Evolutionary conservation across 768 basidiomycete species (phyloP), one percentile per base, ranked within the genome.

Genomic region (Panellus pusillus): DNA sequence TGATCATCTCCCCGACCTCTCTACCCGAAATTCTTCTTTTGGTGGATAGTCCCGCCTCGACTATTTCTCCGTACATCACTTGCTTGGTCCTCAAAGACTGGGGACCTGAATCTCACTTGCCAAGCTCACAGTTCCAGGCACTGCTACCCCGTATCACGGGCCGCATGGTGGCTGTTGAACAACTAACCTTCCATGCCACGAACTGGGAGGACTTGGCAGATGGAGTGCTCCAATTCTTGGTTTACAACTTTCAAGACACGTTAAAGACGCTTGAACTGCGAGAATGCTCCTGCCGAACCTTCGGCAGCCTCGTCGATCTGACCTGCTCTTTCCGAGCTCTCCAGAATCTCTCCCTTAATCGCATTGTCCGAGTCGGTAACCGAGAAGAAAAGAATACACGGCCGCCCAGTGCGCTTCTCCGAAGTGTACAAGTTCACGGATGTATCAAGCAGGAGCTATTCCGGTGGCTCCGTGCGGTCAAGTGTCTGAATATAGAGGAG

Each of bases 11-110:
- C 4, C 53, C 53, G 8, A 29, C 47, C 9, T 44, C 42, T 29
- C 47, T 49, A 50, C 55, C 55, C 37, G 15, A 61, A 27, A 46
- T 53, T 48, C 50, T 65, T 55, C 17, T 46, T 31, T 49, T 63
- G 28, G 54, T 63, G 54, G 39, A 60, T 43, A 20, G n/a, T 15
- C 38, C 41, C 9, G n/a, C 19, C 0, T 54, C 53, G 7, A 54
- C 47, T 11, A 54, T 54, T 4, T 54, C 42, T 18, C 53, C 53
- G 8, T 54, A 54, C 43, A 48, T 54, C 36, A 39, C 3, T 4
- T 32, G 41, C 15, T 18, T 54, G 41, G 43, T 54, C 9, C 35
- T 54, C 24, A 47, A 54, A 43, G 53, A 54, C 37, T 54, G 53
- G 53, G 43, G 36, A 13, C 20, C 44, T 19, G 12, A n/a, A 5